Conservation (phyloP, 2,329 filamentous ascomycete species). For the Curvularia sp. region DNA sequence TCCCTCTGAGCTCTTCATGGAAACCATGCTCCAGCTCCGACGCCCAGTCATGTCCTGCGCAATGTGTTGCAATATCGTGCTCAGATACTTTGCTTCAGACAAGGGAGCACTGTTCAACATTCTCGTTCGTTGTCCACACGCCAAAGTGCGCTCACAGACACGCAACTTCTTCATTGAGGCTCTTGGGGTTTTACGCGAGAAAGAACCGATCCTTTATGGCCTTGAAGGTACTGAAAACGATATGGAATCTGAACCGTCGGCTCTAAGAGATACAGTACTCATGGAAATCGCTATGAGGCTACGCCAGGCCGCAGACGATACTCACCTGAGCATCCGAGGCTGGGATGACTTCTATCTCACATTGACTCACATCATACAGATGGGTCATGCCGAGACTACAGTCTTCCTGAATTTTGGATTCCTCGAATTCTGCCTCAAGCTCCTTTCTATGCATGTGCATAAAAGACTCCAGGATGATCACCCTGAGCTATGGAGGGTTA, state of each 20-base stretch:
- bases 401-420: constrained; percentile 37
- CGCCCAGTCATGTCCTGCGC: constrained; percentile 59
- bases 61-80: constrained; percentile 64
- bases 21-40: constrained; percentile 61
- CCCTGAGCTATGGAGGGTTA: constrained; percentile 35
- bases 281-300: constrained; percentile 28
- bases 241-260: constrained; percentile 29
- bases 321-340: constrained; percentile 30
- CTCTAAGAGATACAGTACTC: constrained; percentile 28
- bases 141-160: constrained; percentile 39
- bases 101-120: constrained; percentile 68
- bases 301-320: constrained; percentile 31
- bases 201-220: constrained; percentile 40
- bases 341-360: constrained; percentile 49
- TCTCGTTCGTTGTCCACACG: constrained; percentile 51
- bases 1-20: constrained; percentile 68
- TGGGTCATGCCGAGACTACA: constrained; percentile 41
- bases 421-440: constrained; percentile 37
- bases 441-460: constrained; percentile 41
- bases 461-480: constrained; percentile 19
- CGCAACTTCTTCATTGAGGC: constrained; percentile 42
- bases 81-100: constrained; percentile 66
- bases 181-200: constrained; percentile 42
- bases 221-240: constrained; percentile 38
- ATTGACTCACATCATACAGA: constrained; percentile 37